A percentile compares a stretch with the other conserved stretches of the same genome.
Conservation (phyloP, 192 early-diverging fungal species). For the Jimgerdemannia flammicorona region DNA sequence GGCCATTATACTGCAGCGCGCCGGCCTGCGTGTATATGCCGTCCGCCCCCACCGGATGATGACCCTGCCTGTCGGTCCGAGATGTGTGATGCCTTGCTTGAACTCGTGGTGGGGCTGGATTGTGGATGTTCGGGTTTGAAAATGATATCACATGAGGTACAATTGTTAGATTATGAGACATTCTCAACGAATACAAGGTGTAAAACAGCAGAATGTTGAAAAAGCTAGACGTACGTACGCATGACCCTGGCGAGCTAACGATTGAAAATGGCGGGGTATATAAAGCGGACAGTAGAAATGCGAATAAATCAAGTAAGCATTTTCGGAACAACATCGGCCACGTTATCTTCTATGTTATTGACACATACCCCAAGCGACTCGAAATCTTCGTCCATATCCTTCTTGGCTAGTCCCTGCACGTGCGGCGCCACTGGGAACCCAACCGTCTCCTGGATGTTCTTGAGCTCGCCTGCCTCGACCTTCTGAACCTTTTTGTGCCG, state of each 20-base stretch:
- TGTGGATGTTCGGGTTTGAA: not conserved
- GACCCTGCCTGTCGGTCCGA: not conserved
- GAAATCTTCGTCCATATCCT: constrained; percentile 43
- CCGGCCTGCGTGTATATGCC: not conserved
- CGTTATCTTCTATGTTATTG: not conserved
- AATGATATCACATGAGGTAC: too few species aligned
- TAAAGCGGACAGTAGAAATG: not conserved
- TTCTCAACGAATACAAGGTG: too few species aligned
- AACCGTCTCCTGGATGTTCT: constrained; percentile 28
- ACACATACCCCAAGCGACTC: constrained; percentile 33
- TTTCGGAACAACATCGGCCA: too few species aligned
- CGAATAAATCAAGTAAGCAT: too few species aligned
- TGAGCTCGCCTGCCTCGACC: constrained; percentile 35
- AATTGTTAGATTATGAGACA: too few species aligned
- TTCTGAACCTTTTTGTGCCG: constrained; percentile 31
- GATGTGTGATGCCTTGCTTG: not conserved
- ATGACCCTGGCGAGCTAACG: not conserved
- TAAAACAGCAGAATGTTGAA: not conserved
- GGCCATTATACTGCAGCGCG: constrained; percentile 14
- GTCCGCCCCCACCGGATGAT: not conserved
- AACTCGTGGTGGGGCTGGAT: not conserved
- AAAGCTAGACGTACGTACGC: not conserved
- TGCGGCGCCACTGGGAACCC: constrained; percentile 39
- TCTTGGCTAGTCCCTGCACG: constrained; percentile 9
- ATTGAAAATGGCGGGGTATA: constrained; percentile 2